phyloP scores from a whole-genome alignment of 1,284 basidiomycete genomes.

The Cryptococcus floricola region DNA sequence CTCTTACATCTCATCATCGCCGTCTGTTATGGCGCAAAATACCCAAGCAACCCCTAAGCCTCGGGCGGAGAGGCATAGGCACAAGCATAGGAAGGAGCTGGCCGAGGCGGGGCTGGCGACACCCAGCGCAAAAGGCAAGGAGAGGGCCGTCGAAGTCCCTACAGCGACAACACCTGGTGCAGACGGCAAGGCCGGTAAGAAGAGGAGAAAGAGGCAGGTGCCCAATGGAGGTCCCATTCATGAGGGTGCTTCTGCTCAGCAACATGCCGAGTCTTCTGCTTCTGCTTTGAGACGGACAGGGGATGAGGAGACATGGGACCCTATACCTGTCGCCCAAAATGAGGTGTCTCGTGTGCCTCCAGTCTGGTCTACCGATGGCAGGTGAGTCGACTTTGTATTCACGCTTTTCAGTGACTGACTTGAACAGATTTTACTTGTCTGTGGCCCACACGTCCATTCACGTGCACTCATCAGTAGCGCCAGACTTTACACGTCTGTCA shows the following conservation, averaged over 20 bases:
- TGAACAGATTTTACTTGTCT: constrained; percentile 76
- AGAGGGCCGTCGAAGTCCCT: constrained; percentile 13
- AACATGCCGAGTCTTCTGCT: neutral
- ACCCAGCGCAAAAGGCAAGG: constrained; percentile 24
- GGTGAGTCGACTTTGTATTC: constrained; percentile 55
- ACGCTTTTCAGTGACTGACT: neutral
- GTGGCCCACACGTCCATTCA: constrained; percentile 71
- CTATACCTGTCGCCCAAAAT: constrained; percentile 60
- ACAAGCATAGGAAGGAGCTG: neutral
- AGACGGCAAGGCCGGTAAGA: neutral
- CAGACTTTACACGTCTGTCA: constrained; percentile 65
- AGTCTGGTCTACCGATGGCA: constrained; percentile 78
- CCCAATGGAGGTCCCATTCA: neutral
- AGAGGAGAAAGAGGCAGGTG: constrained; percentile 1
- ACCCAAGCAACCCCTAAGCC: neutral
- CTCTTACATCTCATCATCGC: neutral
- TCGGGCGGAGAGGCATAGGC: neutral
- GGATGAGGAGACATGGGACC: constrained; percentile 27
- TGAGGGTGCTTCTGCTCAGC: neutral
- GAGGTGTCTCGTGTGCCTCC: constrained; percentile 64
- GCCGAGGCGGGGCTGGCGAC: constrained; percentile 1
- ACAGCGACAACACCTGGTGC: neutral
- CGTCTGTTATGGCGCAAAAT: neutral
- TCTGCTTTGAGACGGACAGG: neutral
- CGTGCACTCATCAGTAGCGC: constrained; percentile 71